Base-by-base conservation (phyloP, 306 rosid species). In the Biancaea sappan region DNA sequence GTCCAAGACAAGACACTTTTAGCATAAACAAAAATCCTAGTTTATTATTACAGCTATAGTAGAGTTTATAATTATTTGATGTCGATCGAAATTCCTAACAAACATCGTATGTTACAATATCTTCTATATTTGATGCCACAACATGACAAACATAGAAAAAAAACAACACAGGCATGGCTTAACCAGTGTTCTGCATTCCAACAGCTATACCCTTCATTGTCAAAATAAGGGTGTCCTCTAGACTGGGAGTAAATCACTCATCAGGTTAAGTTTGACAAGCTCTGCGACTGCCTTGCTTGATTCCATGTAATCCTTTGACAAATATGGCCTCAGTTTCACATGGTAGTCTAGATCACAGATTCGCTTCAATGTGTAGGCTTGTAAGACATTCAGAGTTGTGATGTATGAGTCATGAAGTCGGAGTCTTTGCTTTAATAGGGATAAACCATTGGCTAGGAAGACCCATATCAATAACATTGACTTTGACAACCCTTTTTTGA, bases 151-250 rank as follows among this genome's bases (percentile, higher is more conserved):
- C 59, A 70, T n/a, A 2, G 6, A 3, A 65, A 28, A 29, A 34
- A 22, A 75, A 44, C 47, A 63, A 26, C 37, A 82, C 29, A 53
- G 37, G 12, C 12, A 47, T 37, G 51, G 57, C 38, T 85, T 86
- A 94, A n/a, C n/a, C n/a, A 69, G 97, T 94, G 90, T 91, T 94
- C n/a, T 91, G 97, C 98, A 94, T 85, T 65, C 98, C 98, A 4
- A 97, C 98, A 69, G 97, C 97, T 15, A 94, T 90, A 72, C 98
- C 98, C 95, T 94, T 94, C 98, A 94, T 94, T 34, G 98, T 94
- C 79, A 94, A 76, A 51, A 94, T 94, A 72, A 94, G 97, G 9
- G 98, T 91, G 81, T 94, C 99, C 78, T 94, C 99, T 59, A 94
- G 80, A 66, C 99, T 97, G n/a, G 99, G 99, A 15, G 97, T 89